Base-by-base conservation (phyloP, 768 basidiomycete species). In the Pleurotus pulmonarius region DNA sequence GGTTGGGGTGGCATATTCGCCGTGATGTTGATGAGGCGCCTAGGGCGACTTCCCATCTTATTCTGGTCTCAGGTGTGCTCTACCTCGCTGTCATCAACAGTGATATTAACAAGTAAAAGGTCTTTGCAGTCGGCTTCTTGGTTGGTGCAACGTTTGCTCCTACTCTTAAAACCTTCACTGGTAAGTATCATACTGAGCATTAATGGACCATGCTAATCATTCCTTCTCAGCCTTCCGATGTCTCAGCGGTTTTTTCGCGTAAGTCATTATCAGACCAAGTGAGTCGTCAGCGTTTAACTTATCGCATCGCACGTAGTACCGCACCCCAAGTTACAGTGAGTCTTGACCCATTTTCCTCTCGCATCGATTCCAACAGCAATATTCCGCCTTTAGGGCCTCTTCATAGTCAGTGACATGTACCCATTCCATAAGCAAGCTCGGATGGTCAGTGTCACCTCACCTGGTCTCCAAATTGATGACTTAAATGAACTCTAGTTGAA, bases 361-460 rank as follows among this genome's bases (percentile, higher is more conserved):
- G 26, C 37, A 45, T 38, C 16, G 12, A 18, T 44, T 39, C 39
- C 25, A 38, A 8, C 3, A 11, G 20, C 49, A 47, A 22, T 56
- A 40, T 37, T 6, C 48, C 29, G 9, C 9, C 2, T 46, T 5
- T 25, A 83, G 82, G 83, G 83, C 45, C 71, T 85, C 0, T 86
- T 81, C 62, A 69, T 83, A 11, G 79, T 86, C 41, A 83, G 80
- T 5, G 85, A 86, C 62, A 67, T 87, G 59, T 88, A 78, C 63
- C 85, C 85, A 1, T 87, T 88, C 75, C 86, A 88, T 63, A 67
- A 83, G 1, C 85, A 87, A 69, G 84, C 85, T 15, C 76, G 83
- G 29, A 85, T 83, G 80, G 81, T 83, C 41, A 54, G 69, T 61
- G 8, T 54, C 29, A 57, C 29, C 24, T 3, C 34, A 15, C n/a